phyloP scores from a whole-genome alignment of 495 filamentous ascomycete genomes.

The Evernia prunastri region DNA sequence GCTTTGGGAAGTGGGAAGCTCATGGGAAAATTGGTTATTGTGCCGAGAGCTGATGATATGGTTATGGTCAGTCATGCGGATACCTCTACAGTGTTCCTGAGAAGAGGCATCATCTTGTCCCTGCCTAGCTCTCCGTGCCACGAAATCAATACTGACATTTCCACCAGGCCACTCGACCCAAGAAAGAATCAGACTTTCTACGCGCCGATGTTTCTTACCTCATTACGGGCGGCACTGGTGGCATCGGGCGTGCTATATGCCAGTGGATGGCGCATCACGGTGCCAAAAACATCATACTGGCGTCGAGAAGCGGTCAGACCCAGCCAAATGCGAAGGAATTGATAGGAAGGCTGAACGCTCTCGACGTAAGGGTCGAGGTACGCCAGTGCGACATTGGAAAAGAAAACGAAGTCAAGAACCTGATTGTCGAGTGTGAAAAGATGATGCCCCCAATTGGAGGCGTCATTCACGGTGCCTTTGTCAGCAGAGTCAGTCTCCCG shows the following conservation, averaged over 20 bases:
- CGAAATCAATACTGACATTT: too few species aligned
- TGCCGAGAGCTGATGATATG: constrained; percentile 5
- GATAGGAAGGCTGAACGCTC: constrained; percentile 16
- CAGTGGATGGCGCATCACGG: constrained; percentile 31
- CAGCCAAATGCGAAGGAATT: constrained; percentile 20
- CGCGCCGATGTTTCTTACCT: constrained; percentile 29
- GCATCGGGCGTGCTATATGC: constrained; percentile 28
- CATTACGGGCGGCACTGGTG: constrained; percentile 34
- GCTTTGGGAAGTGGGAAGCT: constrained; percentile 20
- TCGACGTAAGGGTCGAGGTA: constrained; percentile 24
- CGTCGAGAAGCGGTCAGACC: constrained; percentile 28
- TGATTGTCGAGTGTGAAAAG: constrained; percentile 10
- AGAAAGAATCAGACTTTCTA: neutral
- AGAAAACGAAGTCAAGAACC: constrained; percentile 25
- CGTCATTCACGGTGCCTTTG: constrained; percentile 37
- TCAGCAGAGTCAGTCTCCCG: constrained; percentile 28
- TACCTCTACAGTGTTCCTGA: too few species aligned
- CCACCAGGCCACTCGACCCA: neutral
- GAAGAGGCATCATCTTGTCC: too few species aligned
- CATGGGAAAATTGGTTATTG: constrained; percentile 16
- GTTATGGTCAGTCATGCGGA: constrained; percentile 22
- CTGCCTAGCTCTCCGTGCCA: too few species aligned
- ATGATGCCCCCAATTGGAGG: constrained; percentile 33
- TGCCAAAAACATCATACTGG: constrained; percentile 32
- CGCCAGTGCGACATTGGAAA: constrained; percentile 33